phyloP scores from a whole-genome alignment of 129 eudicot genomes.

The Smallanthus sonchifolius region DNA sequence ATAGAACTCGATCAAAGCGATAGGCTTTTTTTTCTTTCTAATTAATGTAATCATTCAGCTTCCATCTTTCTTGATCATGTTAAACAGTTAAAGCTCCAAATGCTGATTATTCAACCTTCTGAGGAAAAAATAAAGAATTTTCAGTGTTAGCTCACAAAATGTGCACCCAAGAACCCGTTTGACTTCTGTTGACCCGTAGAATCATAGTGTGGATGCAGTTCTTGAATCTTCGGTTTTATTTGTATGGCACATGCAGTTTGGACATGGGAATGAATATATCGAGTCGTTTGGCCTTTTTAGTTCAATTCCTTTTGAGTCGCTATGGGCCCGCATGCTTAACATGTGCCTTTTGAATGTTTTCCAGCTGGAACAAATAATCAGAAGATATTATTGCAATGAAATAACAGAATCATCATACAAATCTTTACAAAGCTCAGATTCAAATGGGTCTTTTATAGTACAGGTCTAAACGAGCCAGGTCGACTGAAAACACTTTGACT shows the following conservation, averaged over 20 bases:
- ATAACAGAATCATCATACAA: background rate
- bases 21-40: background rate
- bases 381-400: background rate
- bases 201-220: slow-evolving; percentile 48
- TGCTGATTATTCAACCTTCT: slow-evolving; percentile 25
- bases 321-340: slow-evolving; percentile 79
- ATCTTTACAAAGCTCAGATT: background rate
- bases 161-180: slow-evolving; percentile 22
- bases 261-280: slow-evolving; percentile 87
- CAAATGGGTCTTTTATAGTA: background rate
- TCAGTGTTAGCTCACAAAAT: slow-evolving; percentile 49
- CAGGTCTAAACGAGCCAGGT: background rate
- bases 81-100: slow-evolving; percentile 34
- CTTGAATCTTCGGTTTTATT: slow-evolving; percentile 79
- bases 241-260: slow-evolving; percentile 90
- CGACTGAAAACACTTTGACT: background rate
- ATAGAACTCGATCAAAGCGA: background rate
- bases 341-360: slow-evolving; percentile 92
- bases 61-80: slow-evolving; percentile 24
- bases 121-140: slow-evolving; percentile 75
- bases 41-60: slow-evolving; percentile 21
- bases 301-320: slow-evolving; percentile 84
- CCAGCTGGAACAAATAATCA: slow-evolving; percentile 52
- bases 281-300: slow-evolving; percentile 83
- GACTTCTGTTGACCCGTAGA: slow-evolving; percentile 4